Evolutionary conservation across 2,329 filamentous ascomycete genomes (phyloP).

Genomic region (Phyllosticta citriasiana): DNA sequence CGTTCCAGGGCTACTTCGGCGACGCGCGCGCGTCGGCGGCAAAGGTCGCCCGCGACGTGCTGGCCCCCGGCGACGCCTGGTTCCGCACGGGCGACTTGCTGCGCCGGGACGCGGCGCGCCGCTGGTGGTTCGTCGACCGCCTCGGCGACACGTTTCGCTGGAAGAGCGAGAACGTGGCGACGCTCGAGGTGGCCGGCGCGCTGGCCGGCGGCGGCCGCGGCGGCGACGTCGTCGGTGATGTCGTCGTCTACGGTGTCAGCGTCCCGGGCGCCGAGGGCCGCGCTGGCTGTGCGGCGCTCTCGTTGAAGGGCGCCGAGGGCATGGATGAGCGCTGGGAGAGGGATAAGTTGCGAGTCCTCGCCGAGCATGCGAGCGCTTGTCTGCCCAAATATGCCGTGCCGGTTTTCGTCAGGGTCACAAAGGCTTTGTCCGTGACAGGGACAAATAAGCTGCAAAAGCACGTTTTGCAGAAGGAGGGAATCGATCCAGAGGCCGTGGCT

Average conservation of each 20-base stretch:
- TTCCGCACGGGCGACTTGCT: slow-evolving; percentile 41
- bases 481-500: slow-evolving; percentile 46
- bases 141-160: slow-evolving; percentile 41
- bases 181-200: slow-evolving; percentile 37
- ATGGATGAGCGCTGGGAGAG: not conserved
- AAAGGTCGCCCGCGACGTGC: slow-evolving; percentile 38
- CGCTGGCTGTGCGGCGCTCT: slow-evolving; percentile 40
- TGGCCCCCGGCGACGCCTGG: slow-evolving; percentile 38
- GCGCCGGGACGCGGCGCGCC: slow-evolving; percentile 32
- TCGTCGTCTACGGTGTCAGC: slow-evolving; percentile 41
- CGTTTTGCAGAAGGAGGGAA: slow-evolving; percentile 55
- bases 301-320: not conserved
- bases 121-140: slow-evolving; percentile 41
- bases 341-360: not conserved
- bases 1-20: slow-evolving; percentile 57
- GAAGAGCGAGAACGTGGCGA: slow-evolving; percentile 41
- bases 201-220: slow-evolving; percentile 27
- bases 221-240: slow-evolving; percentile 29
- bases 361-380: slow-evolving; percentile 41
- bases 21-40: slow-evolving; percentile 56
- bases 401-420: slow-evolving; percentile 57
- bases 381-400: slow-evolving; percentile 68
- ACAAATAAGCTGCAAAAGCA: slow-evolving; percentile 78
- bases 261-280: slow-evolving; percentile 42
- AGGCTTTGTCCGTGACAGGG: slow-evolving; percentile 51